phyloP scores from a whole-genome alignment of 768 basidiomycete genomes.

The Pulveroboletus frians region DNA sequence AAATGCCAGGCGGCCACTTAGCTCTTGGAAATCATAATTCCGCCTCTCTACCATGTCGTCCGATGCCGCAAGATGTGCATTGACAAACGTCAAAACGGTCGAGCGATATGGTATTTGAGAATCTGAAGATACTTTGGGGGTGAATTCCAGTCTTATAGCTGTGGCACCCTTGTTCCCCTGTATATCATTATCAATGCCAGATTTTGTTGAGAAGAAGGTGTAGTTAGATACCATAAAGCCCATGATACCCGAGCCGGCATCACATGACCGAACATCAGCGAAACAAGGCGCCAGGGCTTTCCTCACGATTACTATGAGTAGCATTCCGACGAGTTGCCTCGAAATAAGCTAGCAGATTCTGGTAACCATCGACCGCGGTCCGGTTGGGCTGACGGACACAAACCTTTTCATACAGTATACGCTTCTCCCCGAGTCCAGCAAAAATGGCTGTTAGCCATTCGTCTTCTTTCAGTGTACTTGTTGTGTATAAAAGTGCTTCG shows the following conservation, averaged over 20 bases:
- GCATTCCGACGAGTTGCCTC: slow-evolving; percentile 79
- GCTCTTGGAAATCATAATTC: slow-evolving; percentile 69
- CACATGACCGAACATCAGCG: slow-evolving; percentile 43
- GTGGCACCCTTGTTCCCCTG: slow-evolving; percentile 84
- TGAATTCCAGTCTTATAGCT: slow-evolving; percentile 58
- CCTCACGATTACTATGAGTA: slow-evolving; percentile 66
- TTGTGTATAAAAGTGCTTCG: slow-evolving; percentile 70
- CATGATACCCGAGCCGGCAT: slow-evolving; percentile 70
- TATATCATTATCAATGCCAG: neutral
- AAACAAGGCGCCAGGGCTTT: slow-evolving; percentile 48
- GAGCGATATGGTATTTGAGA: slow-evolving; percentile 29
- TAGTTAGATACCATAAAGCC: slow-evolving; percentile 59
- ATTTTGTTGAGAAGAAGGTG: neutral
- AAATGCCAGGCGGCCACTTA: slow-evolving; percentile 56
- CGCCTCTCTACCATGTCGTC: slow-evolving; percentile 74
- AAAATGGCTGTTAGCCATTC: slow-evolving; percentile 64
- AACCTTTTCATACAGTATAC: slow-evolving; percentile 63
- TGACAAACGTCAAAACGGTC: slow-evolving; percentile 65
- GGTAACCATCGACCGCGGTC: neutral
- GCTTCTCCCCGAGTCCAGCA: slow-evolving; percentile 66
- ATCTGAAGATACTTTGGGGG: slow-evolving; percentile 33
- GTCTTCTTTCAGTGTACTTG: slow-evolving; percentile 59
- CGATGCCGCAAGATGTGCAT: slow-evolving; percentile 79
- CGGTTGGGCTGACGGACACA: neutral
- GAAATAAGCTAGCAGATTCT: slow-evolving; percentile 50